A percentile compares a stretch with the other conserved stretches of the same genome.
Evolutionary conservation across 2,329 filamentous ascomycete species (phyloP).

Genomic region (Hypoxylon sp.): DNA sequence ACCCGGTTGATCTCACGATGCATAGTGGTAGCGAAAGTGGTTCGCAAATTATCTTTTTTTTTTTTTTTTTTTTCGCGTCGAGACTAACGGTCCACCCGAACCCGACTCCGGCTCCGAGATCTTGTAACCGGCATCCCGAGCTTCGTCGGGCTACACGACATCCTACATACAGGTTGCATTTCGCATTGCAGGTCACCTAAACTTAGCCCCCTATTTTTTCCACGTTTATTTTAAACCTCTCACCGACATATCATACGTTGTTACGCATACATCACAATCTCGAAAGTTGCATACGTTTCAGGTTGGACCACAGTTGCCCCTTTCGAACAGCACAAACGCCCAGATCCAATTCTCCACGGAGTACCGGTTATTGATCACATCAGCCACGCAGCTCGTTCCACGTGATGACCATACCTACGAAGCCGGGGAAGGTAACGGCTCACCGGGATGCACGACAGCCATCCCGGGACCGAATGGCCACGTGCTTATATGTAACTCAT

Average conservation of each 20-base stretch:
- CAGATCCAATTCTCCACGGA: not conserved
- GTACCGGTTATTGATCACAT: constrained; percentile 16
- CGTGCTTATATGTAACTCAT: constrained; percentile 47
- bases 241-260: constrained; percentile 11
- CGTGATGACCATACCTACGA: constrained; percentile 27
- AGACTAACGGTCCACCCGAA: not conserved
- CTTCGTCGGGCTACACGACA: constrained; percentile 26
- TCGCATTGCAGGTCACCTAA: constrained; percentile 14
- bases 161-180: constrained; percentile 12
- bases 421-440: constrained; percentile 16
- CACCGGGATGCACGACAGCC: constrained; percentile 23
- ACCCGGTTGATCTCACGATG: not conserved
- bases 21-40: not conserved
- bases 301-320: constrained; percentile 9
- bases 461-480: constrained; percentile 40
- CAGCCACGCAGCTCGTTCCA: constrained; percentile 30
- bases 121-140: not conserved
- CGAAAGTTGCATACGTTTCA: constrained; percentile 20
- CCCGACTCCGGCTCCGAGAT: constrained; percentile 1
- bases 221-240: constrained; percentile 21
- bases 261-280: constrained; percentile 9
- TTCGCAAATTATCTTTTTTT: not conserved
- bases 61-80: not conserved
- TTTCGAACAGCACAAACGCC: not conserved
- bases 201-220: constrained; percentile 17